Evolutionary conservation across 495 filamentous ascomycete genomes (phyloP), one percentile per base, ranked within the genome.

Genomic region (Penicillium cataractarum): DNA sequence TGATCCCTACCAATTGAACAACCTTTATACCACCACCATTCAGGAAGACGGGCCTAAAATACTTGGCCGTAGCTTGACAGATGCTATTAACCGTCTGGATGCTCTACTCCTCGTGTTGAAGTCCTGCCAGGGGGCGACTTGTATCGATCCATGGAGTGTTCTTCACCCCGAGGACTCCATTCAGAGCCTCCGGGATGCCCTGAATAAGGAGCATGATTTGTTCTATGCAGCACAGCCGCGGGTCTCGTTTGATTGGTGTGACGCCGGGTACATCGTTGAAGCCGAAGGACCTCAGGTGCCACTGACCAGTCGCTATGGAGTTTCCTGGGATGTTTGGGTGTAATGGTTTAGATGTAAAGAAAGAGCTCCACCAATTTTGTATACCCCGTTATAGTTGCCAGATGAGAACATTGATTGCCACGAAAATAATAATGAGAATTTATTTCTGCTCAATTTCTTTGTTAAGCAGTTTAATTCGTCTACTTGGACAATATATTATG

Each of bases 81-180:
- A 81, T 9, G 74, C 86, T 0, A 65, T 83, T 8, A 63, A 71
- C 17, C 83, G 87, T 3, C 72, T 90, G 0, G 87, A 90, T 66
- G 79, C 85, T 1, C 74, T 90, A 2, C 76, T 90, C 2, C 77
- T 90, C 27, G 84, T 90, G 3, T 74, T 88, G 33, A 89, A 90
- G 67, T 86, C 85, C 4, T 90, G 88, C 76, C 80, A 85, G 63
- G 81, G 78, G 4, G 56, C 61, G 33, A 82, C 81, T 0, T 90
- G 87, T 64, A 77, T 81, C 12, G 53, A 80, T 9, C 88, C 88
- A 0, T 90, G 87, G 88, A 64, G 75, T 46, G 77, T 80, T 0
- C 76, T 90, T 0, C 87, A 90, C 42, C 84, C 85, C 0, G 69
- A 68, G 0, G 82, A 81, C 4, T 75, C 69, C 3, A 78, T 80